These are phyloP conservation scores for Phytophthora quininea DNA, from an alignment of 352 stramenopile species.

Conservation along the genomic window DNA sequence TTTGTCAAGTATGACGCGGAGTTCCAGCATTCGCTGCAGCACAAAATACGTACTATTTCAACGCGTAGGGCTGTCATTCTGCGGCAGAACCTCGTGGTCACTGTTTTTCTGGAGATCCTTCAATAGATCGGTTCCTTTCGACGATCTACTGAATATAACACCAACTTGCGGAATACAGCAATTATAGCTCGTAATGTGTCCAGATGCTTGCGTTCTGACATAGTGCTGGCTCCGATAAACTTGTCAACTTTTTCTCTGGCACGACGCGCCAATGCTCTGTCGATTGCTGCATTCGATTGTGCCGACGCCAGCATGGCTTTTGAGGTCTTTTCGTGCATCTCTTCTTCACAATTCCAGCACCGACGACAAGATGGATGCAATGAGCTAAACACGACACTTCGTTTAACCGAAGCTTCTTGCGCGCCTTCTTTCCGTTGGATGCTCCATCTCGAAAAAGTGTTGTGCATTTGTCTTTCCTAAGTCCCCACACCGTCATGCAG, in stretches of 20 bases:
- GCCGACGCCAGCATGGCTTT: neutral
- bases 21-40: slow-evolving; percentile 1
- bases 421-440: neutral
- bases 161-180: neutral
- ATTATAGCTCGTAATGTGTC: neutral
- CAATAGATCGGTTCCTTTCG: slow-evolving; percentile 1
- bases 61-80: neutral
- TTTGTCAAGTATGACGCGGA: slow-evolving; percentile 1
- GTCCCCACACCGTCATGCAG: neutral
- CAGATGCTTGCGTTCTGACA: neutral
- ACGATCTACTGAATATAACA: slow-evolving; percentile 3
- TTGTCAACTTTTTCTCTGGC: neutral
- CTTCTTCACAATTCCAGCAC: slow-evolving; percentile 12
- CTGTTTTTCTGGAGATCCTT: neutral
- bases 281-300: neutral
- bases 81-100: neutral
- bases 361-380: neutral
- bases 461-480: neutral
- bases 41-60: slow-evolving; percentile 9
- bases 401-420: neutral
- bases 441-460: neutral
- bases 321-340: neutral
- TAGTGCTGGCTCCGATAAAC: neutral
- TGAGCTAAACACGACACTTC: neutral
- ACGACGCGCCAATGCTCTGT: neutral